Conservation (phyloP, 2,329 filamentous ascomycete species). For the Cytospora chrysosperma region DNA sequence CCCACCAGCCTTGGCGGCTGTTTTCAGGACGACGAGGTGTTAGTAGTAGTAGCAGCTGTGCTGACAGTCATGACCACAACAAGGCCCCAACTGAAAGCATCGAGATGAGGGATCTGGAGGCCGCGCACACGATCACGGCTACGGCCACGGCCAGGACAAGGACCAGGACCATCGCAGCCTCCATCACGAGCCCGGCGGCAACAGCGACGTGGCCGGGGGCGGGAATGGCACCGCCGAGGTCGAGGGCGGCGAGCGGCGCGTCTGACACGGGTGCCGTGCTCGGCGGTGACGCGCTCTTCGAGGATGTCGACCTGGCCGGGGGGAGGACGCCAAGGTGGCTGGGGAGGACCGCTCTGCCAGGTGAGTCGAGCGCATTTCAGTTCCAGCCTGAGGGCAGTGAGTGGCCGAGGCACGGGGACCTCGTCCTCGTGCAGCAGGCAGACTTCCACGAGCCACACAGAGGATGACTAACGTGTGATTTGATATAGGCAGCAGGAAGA, state of each 20-base stretch:
- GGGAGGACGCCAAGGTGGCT: not conserved
- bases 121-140: not conserved
- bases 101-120: conserved; percentile 5
- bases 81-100: conserved; percentile 1
- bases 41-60: not conserved
- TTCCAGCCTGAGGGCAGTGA: not conserved
- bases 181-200: no score
- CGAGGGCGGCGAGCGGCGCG: not conserved
- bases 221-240: not conserved
- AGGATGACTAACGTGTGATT: not conserved
- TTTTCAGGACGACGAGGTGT: not conserved
- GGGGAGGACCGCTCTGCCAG: not conserved
- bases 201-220: not conserved
- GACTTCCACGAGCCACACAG: not conserved
- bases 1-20: not conserved
- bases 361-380: not conserved
- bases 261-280: not conserved
- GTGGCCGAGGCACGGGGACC: not conserved
- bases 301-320: not conserved
- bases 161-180: not conserved
- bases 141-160: not conserved
- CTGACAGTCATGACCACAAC: not conserved
- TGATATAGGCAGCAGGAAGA: not conserved
- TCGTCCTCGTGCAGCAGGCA: not conserved
- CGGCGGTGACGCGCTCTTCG: not conserved